phyloP scores from a whole-genome alignment of 1,284 basidiomycete species.

The Sphagnurus paluster region DNA sequence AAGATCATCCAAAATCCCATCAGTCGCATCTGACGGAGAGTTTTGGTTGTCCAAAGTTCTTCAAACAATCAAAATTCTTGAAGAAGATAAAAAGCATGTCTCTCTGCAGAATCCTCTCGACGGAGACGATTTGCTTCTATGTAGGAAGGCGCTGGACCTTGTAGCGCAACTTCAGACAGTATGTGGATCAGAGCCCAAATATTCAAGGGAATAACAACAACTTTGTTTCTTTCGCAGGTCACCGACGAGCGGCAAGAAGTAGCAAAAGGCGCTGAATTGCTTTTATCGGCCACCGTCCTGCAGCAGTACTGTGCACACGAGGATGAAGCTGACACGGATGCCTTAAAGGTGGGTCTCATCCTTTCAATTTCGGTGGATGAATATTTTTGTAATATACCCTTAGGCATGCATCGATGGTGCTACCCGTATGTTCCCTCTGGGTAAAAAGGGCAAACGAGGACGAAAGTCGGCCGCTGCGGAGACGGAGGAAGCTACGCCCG shows the following conservation, averaged over 20 bases:
- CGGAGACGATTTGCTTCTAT: conserved; percentile 53
- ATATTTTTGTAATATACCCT: conserved; percentile 7
- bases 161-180: conserved; percentile 52
- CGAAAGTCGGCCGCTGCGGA: conserved; percentile 35
- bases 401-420: conserved; percentile 57
- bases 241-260: conserved; percentile 50
- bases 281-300: conserved; percentile 69
- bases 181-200: conserved; percentile 11
- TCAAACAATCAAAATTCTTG: conserved; percentile 57
- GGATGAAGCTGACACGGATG: conserved; percentile 45
- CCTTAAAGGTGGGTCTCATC: conserved; percentile 56
- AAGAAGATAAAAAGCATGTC: conserved; percentile 74
- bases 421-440: conserved; percentile 48
- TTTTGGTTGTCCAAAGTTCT: conserved; percentile 81
- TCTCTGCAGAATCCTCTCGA: conserved; percentile 55
- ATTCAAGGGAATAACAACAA: neutral
- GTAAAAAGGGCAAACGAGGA: conserved; percentile 46
- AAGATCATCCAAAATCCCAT: conserved; percentile 55
- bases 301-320: conserved; percentile 69
- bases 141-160: conserved; percentile 47
- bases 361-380: conserved; percentile 2
- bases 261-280: conserved; percentile 67
- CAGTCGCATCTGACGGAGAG: conserved; percentile 69
- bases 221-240: conserved; percentile 38
- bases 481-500: conserved; percentile 32